Evolutionary conservation across 2,329 filamentous ascomycete genomes (phyloP), one percentile per base, ranked within the genome.

Genomic region (Laburnicola sp.): DNA sequence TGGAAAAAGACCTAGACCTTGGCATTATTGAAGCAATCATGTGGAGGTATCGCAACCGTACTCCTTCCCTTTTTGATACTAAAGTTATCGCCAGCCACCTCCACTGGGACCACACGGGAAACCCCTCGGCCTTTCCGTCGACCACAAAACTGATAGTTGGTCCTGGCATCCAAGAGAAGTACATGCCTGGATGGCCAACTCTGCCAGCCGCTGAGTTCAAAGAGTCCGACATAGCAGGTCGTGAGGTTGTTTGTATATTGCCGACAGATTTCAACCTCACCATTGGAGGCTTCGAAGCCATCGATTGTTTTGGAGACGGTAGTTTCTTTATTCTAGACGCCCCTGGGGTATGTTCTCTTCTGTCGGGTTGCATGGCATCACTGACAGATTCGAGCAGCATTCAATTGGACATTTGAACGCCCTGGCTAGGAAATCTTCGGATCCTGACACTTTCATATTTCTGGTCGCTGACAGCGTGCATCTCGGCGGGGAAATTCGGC

Each of bases 261-360:
- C 40, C 42, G 2, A 28, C 48, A 25, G 11, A 51, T 7, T 44
- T 53, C 36, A 26, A 37, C 7, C 35, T 56, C 34, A 49, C 73
- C 50, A 76, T 80, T 23, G 78, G 76, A 2, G 63, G 70, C 6
- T 79, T 79, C 60, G 56, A 68, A 31, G 78, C 78, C 2, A 62
- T 71, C 25, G 80, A 84, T 60, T 82, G 75, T 59, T 83, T 82
- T 45, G 75, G 74, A 4, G 81, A 84, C 57, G 81, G 80, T 1
- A 75, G 70, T 21, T 80, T 84, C 53, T 82, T 82, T 58, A 70
- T 84, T 2, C 71, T 83, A 31, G 68, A 80, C 54, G 74, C 77
- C 2, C 79, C 79, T 0, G 81, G 81, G 2, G 37, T 40, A 25
- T 7, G 37, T 40, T 11, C 35, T 10, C 16, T 10, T 16, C 9